phyloP scores from a whole-genome alignment of 2,329 filamentous ascomycete genomes.

The Claviceps humidiphila region DNA sequence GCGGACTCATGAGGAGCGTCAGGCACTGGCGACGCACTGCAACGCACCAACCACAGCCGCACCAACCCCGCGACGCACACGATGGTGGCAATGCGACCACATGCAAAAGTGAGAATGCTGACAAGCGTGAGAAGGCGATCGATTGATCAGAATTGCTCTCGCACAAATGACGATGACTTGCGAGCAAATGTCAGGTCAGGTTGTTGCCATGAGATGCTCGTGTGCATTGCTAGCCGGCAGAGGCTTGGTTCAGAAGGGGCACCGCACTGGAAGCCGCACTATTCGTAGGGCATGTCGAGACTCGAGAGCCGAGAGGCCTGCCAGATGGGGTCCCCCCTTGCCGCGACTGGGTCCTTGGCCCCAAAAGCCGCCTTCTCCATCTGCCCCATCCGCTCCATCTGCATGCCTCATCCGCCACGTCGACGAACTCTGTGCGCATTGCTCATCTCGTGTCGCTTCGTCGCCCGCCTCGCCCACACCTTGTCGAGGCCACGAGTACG shows the following conservation, averaged over 20 bases:
- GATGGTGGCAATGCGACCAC: slow-evolving; percentile 2
- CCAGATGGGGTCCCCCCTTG: slow-evolving; percentile 6
- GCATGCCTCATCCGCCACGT: slow-evolving; percentile 1
- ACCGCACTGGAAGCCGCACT: too few species aligned
- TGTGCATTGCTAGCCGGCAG: background rate
- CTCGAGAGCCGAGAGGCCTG: too few species aligned
- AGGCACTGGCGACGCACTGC: slow-evolving; percentile 4
- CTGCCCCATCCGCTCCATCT: background rate
- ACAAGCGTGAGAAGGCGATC: background rate
- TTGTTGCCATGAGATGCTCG: too few species aligned
- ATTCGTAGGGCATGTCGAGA: too few species aligned
- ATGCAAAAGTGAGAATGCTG: background rate
- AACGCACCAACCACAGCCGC: background rate
- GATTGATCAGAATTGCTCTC: background rate
- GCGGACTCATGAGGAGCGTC: slow-evolving; percentile 9
- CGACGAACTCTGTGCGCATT: background rate
- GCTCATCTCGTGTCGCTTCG: background rate
- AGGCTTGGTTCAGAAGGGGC: too few species aligned
- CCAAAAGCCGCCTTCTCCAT: slow-evolving; percentile 1
- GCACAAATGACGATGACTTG: background rate
- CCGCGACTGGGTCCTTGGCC: slow-evolving; percentile 3
- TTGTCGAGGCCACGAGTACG: too few species aligned
- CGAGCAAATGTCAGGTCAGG: too few species aligned
- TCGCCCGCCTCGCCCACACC: too few species aligned
- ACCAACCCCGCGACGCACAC: slow-evolving; percentile 2